phyloP scores from a whole-genome alignment of 148 eudicot genomes.

The Fagopyrum homotropicum region DNA sequence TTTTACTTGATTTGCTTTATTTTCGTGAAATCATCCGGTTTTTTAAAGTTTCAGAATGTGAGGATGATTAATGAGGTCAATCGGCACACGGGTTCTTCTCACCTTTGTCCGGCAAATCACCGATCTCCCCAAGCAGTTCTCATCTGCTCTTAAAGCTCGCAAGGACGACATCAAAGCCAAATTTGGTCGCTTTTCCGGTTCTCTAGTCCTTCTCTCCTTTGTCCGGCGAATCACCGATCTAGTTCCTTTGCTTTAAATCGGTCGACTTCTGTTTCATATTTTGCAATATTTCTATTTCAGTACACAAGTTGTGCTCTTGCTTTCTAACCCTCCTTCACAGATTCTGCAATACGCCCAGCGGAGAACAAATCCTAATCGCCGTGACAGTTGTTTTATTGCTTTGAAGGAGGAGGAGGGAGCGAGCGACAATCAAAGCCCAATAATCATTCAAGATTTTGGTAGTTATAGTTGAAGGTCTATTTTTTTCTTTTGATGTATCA shows the following conservation, averaged over 20 bases:
- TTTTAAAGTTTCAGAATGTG: no score
- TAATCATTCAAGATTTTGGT: neutral
- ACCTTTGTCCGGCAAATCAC: no score
- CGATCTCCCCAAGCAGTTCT: conserved; percentile 49
- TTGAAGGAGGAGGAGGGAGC: neutral
- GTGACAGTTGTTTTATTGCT: neutral
- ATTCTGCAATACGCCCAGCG: neutral
- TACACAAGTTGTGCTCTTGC: neutral
- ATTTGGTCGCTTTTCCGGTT: conserved; percentile 11
- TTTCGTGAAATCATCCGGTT: no score
- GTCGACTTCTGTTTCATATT: no score
- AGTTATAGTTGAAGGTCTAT: neutral
- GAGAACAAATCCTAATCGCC: neutral
- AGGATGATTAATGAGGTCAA: no score
- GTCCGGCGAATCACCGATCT: no score
- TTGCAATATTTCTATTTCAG: no score
- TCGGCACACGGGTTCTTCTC: no score
- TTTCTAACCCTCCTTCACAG: neutral
- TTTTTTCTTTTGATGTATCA: neutral
- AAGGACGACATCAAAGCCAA: conserved; percentile 41
- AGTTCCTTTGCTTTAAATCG: no score
- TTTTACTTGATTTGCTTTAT: no score
- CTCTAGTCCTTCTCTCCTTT: no score
- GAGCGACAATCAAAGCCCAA: neutral
- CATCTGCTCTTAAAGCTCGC: conserved; percentile 49